These are phyloP conservation scores for Fusarium sp. DNA, from an alignment of 2,329 filamentous ascomycete species.

Conservation along the genomic window DNA sequence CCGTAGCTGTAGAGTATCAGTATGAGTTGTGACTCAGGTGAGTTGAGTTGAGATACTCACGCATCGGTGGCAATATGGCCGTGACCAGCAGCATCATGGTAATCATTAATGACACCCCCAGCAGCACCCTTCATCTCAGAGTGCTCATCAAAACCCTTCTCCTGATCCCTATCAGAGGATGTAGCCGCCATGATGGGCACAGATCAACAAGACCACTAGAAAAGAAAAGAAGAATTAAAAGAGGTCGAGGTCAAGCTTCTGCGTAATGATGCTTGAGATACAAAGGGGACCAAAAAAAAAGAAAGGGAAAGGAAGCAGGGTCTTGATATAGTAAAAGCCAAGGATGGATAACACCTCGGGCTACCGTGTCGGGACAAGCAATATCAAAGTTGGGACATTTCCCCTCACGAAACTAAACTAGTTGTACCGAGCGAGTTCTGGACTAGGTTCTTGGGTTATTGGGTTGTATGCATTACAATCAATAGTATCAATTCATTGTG, in stretches of 20 bases:
- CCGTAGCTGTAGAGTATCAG: constrained; percentile 39
- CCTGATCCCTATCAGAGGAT: constrained; percentile 43
- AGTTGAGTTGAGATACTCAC: constrained; percentile 26
- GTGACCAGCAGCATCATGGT: constrained; percentile 39
- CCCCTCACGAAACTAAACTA: constrained; percentile 38
- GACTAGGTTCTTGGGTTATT: background rate
- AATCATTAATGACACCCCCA: constrained; percentile 21
- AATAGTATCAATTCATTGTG: background rate
- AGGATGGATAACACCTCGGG: constrained; percentile 40
- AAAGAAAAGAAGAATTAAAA: background rate
- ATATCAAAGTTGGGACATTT: constrained; percentile 10
- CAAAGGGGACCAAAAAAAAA: background rate
- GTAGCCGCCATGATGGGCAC: constrained; percentile 30
- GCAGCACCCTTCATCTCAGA: constrained; percentile 38
- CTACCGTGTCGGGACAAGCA: constrained; percentile 40
- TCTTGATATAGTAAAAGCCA: constrained; percentile 36
- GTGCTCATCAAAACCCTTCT: constrained; percentile 40
- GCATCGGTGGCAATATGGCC: constrained; percentile 43
- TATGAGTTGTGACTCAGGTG: background rate
- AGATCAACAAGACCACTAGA: background rate
- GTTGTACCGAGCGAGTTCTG: background rate
- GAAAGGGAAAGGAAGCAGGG: constrained; percentile 16
- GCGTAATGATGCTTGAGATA: constrained; percentile 24
- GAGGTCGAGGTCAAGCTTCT: constrained; percentile 11
- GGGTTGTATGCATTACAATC: constrained; percentile 9